These are phyloP conservation scores for Cenchrus purpureus DNA, from an alignment of 176 grass and related monocot species.

Conservation along the genomic window DNA sequence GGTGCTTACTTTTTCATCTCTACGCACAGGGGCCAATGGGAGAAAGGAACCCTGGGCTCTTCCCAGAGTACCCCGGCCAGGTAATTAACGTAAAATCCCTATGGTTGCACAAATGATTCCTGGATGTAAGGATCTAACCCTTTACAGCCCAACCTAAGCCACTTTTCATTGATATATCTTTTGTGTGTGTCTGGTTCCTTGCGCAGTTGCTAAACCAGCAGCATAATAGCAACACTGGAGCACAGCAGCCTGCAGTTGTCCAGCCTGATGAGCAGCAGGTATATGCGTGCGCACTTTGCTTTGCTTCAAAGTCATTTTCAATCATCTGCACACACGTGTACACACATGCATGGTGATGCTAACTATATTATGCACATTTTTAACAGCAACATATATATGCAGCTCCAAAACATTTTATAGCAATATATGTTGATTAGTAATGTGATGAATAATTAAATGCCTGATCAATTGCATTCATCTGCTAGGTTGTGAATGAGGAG, in stretches of 20 bases:
- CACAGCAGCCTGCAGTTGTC: slow-evolving; percentile 39
- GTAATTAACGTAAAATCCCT: slow-evolving; percentile 38
- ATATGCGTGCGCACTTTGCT: slow-evolving; percentile 42
- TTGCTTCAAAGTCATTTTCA: slow-evolving; percentile 59
- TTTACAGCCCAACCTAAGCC: slow-evolving; percentile 34
- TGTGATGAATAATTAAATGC: neutral
- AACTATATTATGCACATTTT: neutral
- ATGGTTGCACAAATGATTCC: slow-evolving; percentile 10
- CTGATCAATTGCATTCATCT: neutral
- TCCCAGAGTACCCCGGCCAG: slow-evolving; percentile 92
- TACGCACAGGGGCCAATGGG: slow-evolving; percentile 57
- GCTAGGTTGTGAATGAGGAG: slow-evolving; percentile 55
- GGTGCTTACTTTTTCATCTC: slow-evolving; percentile 44
- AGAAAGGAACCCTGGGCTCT: slow-evolving; percentile 71
- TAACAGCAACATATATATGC: neutral
- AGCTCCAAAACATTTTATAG: neutral
- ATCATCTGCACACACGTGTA: slow-evolving; percentile 24
- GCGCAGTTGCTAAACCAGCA: slow-evolving; percentile 60
- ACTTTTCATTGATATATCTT: slow-evolving; percentile 27
- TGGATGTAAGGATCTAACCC: slow-evolving; percentile 26
- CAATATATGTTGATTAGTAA: neutral
- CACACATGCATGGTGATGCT: neutral
- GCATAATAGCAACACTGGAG: slow-evolving; percentile 48
- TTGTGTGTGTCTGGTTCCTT: slow-evolving; percentile 35
- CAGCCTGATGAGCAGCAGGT: slow-evolving; percentile 57